Evolutionary conservation across 202 grass and related monocot genomes (phyloP).

Genomic region (Panicum hallii): DNA sequence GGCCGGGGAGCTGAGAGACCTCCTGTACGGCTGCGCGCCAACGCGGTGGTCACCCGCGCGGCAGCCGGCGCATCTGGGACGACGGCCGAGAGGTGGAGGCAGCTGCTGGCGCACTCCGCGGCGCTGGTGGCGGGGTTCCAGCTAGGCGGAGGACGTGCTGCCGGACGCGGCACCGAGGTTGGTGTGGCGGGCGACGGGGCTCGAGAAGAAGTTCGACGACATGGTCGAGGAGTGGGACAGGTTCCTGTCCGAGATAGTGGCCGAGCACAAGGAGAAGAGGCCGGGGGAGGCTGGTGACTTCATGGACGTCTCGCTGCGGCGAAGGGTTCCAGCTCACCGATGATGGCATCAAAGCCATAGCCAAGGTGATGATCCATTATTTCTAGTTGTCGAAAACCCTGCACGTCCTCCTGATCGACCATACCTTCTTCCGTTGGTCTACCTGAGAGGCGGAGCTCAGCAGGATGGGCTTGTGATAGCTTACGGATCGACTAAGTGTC

Average conservation of each 20-base stretch:
- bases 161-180: neutral
- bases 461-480: no score
- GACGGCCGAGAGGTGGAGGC: neutral
- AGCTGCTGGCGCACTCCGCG: neutral
- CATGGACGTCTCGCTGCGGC: neutral
- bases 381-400: no score
- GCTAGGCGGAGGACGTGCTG: neutral
- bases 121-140: constrained; percentile 18
- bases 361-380: neutral
- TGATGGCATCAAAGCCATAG: neutral
- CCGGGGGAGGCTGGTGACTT: neutral
- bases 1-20: neutral
- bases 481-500: no score
- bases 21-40: constrained; percentile 15
- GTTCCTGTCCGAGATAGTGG: constrained; percentile 10
- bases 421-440: no score
- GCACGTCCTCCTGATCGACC: no score
- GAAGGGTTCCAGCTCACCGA: neutral
- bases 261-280: neutral
- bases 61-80: neutral
- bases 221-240: neutral
- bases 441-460: no score
- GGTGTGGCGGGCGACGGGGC: neutral
- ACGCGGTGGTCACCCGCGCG: constrained; percentile 16
- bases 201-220: constrained; percentile 33